These are phyloP conservation scores for Termitomyces sp. DNA, from an alignment of 1,284 basidiomycete species.

Conservation along the genomic window DNA sequence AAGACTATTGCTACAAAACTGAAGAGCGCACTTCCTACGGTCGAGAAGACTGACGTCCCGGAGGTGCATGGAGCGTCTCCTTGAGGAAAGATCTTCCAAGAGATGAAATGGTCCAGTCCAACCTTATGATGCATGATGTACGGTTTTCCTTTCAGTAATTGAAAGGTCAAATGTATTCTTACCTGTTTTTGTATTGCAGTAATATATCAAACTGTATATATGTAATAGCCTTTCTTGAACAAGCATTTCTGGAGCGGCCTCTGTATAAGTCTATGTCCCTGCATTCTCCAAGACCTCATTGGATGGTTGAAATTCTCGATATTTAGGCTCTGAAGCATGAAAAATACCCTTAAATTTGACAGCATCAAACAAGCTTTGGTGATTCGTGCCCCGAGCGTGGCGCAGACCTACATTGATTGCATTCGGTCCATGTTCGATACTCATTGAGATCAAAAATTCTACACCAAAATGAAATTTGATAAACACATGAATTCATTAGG, in stretches of 20 bases:
- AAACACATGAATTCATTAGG: neutral
- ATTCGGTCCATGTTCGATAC: neutral
- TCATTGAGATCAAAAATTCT: neutral
- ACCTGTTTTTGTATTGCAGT: neutral
- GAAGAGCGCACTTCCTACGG: neutral
- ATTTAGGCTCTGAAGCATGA: neutral
- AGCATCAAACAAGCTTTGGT: neutral
- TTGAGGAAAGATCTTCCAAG: neutral
- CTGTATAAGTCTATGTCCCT: neutral
- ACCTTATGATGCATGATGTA: neutral
- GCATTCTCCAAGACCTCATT: neutral
- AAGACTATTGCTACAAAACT: neutral
- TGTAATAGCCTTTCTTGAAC: neutral
- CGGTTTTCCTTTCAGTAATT: neutral
- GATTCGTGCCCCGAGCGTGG: neutral
- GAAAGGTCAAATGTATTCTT: neutral
- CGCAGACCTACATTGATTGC: neutral
- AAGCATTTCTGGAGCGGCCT: neutral
- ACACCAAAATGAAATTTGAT: neutral
- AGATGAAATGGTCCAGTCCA: too few relatives aligned
- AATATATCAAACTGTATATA: neutral
- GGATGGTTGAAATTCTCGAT: neutral
- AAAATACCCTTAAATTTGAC: neutral
- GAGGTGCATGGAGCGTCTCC: slow-evolving; percentile 2
- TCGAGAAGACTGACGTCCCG: neutral